These are phyloP conservation scores for Plasmodium knowlesi DNA, from an alignment of 169 alveolate genomes.

Conservation along the genomic window DNA sequence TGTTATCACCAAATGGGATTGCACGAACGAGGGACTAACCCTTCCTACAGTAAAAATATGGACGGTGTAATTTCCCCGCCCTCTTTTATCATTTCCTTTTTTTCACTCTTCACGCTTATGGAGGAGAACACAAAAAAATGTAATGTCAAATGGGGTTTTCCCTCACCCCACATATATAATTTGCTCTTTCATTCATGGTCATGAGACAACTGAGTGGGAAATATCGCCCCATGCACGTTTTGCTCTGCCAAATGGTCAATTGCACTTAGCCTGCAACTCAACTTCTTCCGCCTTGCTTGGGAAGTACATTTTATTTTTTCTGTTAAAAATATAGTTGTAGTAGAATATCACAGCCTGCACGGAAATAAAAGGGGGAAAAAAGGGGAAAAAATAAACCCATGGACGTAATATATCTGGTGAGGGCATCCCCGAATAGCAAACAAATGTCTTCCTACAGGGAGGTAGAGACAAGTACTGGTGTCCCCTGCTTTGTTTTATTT, in stretches of 20 bases:
- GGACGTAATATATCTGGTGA: background rate
- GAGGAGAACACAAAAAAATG: background rate
- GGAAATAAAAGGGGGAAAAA: background rate
- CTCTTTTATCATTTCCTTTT: background rate
- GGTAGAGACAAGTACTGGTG: background rate
- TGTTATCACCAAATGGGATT: background rate
- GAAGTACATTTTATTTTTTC: constrained; percentile 10
- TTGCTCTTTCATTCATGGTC: background rate
- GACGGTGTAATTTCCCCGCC: background rate
- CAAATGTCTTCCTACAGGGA: background rate
- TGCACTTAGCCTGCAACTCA: constrained; percentile 41
- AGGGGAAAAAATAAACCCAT: background rate
- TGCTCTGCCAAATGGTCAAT: background rate
- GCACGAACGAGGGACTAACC: background rate
- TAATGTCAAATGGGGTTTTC: background rate
- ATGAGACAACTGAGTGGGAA: background rate
- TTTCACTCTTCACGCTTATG: background rate
- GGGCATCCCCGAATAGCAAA: background rate
- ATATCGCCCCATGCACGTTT: background rate
- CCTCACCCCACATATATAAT: background rate
- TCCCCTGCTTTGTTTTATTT: background rate
- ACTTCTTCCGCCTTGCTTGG: constrained; percentile 36
- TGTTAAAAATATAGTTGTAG: constrained; percentile 10
- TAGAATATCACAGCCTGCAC: constrained; percentile 20
- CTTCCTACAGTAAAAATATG: background rate